phyloP scores from a whole-genome alignment of 2,329 filamentous ascomycete species.

The Fusarium veterinarium region DNA sequence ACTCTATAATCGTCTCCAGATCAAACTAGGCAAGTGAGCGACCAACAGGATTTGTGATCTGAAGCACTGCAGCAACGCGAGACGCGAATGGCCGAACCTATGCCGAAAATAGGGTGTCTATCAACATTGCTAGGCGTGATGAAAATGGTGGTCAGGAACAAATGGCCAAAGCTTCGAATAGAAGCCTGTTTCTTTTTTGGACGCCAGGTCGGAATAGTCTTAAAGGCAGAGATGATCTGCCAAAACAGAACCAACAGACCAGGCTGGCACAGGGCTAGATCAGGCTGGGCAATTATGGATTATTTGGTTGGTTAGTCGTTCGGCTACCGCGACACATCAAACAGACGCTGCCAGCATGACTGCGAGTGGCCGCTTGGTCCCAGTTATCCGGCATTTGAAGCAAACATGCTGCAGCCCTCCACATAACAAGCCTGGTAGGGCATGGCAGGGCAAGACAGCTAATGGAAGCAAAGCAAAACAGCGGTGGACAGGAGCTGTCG shows the following conservation, averaged over 20 bases:
- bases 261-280: conserved; percentile 25
- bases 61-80: conserved; percentile 27
- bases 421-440: conserved; percentile 1
- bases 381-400: conserved; percentile 24
- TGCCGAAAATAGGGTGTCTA: conserved; percentile 15
- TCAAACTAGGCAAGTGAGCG: conserved; percentile 16
- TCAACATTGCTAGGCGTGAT: conserved; percentile 13
- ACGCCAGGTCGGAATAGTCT: conserved; percentile 23
- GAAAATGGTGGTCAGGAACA: conserved; percentile 28
- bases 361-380: conserved; percentile 27
- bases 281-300: conserved; percentile 24
- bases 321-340: conserved; percentile 31
- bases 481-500: background rate
- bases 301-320: conserved; percentile 26
- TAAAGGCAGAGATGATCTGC: conserved; percentile 20
- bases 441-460: background rate
- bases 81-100: conserved; percentile 32
- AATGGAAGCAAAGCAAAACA: conserved; percentile 2
- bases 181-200: conserved; percentile 20
- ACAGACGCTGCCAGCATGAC: conserved; percentile 24
- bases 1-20: conserved; percentile 4
- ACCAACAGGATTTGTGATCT: conserved; percentile 32
- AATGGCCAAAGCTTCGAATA: conserved; percentile 37
- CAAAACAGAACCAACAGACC: conserved; percentile 30
- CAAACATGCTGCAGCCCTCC: conserved; percentile 27